phyloP scores from a whole-genome alignment of 2,329 filamentous ascomycete species.

The Penicillium sp. region DNA sequence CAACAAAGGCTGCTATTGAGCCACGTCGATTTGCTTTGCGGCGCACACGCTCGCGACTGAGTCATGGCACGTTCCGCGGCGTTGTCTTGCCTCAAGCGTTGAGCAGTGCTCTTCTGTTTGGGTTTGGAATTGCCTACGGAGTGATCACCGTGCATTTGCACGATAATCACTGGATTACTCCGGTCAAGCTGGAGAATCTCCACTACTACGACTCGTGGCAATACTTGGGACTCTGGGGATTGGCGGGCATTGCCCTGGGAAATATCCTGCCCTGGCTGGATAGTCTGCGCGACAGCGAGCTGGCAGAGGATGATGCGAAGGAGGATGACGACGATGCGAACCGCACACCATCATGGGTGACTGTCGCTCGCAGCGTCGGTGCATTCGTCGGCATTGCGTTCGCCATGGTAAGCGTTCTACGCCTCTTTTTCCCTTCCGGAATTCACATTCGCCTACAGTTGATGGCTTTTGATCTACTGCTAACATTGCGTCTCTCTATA shows the following conservation, averaged over 20 bases:
- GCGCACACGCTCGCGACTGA: constrained; percentile 39
- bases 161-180: constrained; percentile 63
- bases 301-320: constrained; percentile 31
- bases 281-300: constrained; percentile 64
- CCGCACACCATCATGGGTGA: constrained; percentile 63
- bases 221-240: constrained; percentile 80
- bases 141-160: constrained; percentile 78
- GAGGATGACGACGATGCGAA: constrained; percentile 32
- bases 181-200: constrained; percentile 61
- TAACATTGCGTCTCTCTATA: constrained; percentile 40
- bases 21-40: constrained; percentile 31
- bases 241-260: constrained; percentile 75
- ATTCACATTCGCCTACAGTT: not conserved
- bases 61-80: constrained; percentile 40
- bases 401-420: constrained; percentile 69
- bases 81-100: constrained; percentile 57
- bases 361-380: constrained; percentile 67
- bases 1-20: constrained; percentile 40
- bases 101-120: constrained; percentile 68
- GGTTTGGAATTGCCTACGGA: constrained; percentile 80
- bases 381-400: constrained; percentile 74
- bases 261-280: constrained; percentile 84
- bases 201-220: constrained; percentile 57
- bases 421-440: not conserved
- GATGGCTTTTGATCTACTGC: not conserved